A percentile compares a stretch with the other conserved stretches of the same genome.
These are phyloP conservation scores for Aspergillus carlsbadensis DNA, from an alignment of 495 filamentous ascomycete genomes.

Conservation along the genomic window DNA sequence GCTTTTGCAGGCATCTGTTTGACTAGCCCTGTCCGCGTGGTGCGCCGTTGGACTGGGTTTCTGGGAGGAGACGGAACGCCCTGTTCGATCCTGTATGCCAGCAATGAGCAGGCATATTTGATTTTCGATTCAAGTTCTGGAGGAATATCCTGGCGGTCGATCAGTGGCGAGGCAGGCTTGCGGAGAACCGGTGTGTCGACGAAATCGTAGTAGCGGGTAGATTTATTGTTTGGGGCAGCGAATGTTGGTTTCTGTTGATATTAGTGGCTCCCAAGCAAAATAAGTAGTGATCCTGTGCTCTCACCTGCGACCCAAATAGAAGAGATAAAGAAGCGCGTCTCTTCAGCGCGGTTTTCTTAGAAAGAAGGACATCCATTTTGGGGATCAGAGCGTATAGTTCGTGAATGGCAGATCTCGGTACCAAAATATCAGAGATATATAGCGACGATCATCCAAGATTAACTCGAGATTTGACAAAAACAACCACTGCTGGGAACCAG, in stretches of 20 bases:
- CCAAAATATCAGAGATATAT: not conserved
- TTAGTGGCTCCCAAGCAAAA: not conserved
- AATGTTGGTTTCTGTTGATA: slow-evolving; percentile 21
- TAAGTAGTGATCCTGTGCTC: not conserved
- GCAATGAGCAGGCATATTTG: slow-evolving; percentile 20
- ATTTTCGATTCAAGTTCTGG: slow-evolving; percentile 18
- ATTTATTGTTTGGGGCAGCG: slow-evolving; percentile 5
- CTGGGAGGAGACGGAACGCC: slow-evolving; percentile 13
- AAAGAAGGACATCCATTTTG: slow-evolving; percentile 12
- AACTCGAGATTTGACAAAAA: not conserved
- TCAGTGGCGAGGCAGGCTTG: slow-evolving; percentile 8
- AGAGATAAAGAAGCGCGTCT: slow-evolving; percentile 19
- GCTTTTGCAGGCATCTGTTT: not conserved
- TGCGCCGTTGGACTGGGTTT: not conserved
- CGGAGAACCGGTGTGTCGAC: slow-evolving; percentile 12
- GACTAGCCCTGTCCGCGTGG: not conserved
- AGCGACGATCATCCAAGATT: not conserved
- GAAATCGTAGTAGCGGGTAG: slow-evolving; percentile 21
- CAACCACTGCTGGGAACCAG: slow-evolving; percentile 15
- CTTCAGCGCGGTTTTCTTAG: slow-evolving; percentile 11
- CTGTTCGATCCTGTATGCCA: slow-evolving; percentile 22
- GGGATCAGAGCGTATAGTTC: not conserved
- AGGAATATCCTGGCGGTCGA: slow-evolving; percentile 20
- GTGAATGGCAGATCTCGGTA: not conserved
- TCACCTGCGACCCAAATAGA: slow-evolving; percentile 19